Percentiles rank a stretch among this genome's conserved stretches.
Evolutionary conservation across 345 rosid genomes (phyloP).

Genomic region (Jatropha curcas): DNA sequence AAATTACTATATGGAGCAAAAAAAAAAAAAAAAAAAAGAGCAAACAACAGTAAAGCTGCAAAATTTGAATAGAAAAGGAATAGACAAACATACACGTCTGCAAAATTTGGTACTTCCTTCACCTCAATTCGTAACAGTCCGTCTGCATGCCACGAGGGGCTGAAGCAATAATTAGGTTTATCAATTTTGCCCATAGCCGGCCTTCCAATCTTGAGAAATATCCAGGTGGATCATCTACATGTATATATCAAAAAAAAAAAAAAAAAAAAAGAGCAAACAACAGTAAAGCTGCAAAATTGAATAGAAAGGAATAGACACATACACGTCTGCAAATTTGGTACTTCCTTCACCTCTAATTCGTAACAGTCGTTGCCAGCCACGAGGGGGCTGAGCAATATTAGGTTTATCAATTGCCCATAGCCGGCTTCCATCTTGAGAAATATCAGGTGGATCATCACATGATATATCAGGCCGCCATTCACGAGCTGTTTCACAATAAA

Average conservation of each 20-base stretch:
- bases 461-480: conserved; percentile 80
- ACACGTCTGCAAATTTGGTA: conserved; percentile 92
- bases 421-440: conserved; percentile 84
- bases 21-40: too few relatives aligned
- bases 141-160: conserved; percentile 93
- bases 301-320: conserved; percentile 34
- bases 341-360: conserved; percentile 84
- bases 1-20: too few relatives aligned
- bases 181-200: conserved; percentile 94
- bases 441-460: conserved; percentile 79
- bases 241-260: too few relatives aligned
- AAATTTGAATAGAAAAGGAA: conserved; percentile 6
- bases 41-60: neutral
- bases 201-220: conserved; percentile 88
- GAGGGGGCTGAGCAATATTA: conserved; percentile 83
- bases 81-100: conserved; percentile 80
- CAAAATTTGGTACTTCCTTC: conserved; percentile 88
- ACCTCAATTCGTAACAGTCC: conserved; percentile 70
- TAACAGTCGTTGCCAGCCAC: conserved; percentile 82
- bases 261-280: neutral
- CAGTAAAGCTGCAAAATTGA: neutral
- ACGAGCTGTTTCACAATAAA: conserved; percentile 60
- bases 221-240: conserved; percentile 79
- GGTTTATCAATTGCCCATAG: conserved; percentile 98
- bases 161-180: conserved; percentile 80